A percentile compares a stretch with the other conserved stretches of the same genome.
Evolutionary conservation across 192 early-diverging fungal species (phyloP).

Genomic region (Pilobolus umbonatus): DNA sequence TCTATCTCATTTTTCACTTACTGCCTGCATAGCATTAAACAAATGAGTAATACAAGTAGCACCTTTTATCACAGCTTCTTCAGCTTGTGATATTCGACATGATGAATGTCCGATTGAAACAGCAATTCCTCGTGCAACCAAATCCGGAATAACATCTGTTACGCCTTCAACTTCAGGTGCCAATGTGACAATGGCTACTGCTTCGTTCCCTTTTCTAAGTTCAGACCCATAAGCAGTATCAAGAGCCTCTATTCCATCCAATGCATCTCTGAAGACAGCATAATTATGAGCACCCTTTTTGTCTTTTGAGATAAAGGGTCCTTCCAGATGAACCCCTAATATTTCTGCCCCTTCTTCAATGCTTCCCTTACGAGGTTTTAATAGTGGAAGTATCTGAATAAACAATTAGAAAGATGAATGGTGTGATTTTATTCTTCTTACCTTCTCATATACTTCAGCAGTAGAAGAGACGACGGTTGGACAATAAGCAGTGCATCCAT

Average conservation of each 20-base stretch:
- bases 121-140: constrained; percentile 59
- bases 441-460: constrained; percentile 66
- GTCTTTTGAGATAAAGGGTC: constrained; percentile 54
- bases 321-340: constrained; percentile 66
- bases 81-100: constrained; percentile 58
- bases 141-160: constrained; percentile 56
- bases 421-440: constrained; percentile 20
- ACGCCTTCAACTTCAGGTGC: constrained; percentile 77
- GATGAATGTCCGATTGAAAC: constrained; percentile 68
- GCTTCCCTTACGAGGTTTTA: constrained; percentile 61
- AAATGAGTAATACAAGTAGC: constrained; percentile 76
- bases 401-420: background rate
- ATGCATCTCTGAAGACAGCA: constrained; percentile 35
- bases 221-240: constrained; percentile 69
- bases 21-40: constrained; percentile 80
- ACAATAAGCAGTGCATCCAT: constrained; percentile 77
- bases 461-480: constrained; percentile 76
- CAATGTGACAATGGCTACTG: constrained; percentile 68
- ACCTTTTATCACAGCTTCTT: constrained; percentile 53
- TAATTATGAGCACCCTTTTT: constrained; percentile 78
- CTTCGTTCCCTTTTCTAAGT: constrained; percentile 26
- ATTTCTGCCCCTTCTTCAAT: constrained; percentile 60
- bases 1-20: constrained; percentile 15
- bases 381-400: constrained; percentile 46
- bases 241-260: constrained; percentile 59